Percentiles rank a stretch among this genome's conserved stretches.
Conservation (phyloP, 2,329 filamentous ascomycete genomes). For the Trichoderma atrobrunneum region DNA sequence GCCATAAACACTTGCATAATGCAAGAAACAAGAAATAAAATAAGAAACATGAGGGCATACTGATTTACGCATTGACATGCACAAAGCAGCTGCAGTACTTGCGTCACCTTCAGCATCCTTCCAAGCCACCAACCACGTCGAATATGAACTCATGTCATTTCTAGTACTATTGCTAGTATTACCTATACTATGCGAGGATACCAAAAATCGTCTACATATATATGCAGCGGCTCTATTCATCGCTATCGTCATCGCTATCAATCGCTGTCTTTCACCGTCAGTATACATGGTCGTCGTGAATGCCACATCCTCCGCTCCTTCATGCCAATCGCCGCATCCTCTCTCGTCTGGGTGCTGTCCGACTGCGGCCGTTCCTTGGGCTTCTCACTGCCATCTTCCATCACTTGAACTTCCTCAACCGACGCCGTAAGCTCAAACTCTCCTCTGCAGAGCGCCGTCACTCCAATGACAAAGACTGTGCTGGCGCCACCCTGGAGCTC, state of each 20-base stretch:
- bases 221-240: neutral
- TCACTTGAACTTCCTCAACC: slow-evolving; percentile 73
- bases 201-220: neutral
- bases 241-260: slow-evolving; percentile 12
- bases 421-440: slow-evolving; percentile 78
- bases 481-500: slow-evolving; percentile 56
- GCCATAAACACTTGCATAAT: too few relatives aligned
- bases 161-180: neutral
- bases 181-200: neutral
- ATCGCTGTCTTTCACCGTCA: slow-evolving; percentile 51
- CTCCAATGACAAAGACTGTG: slow-evolving; percentile 62
- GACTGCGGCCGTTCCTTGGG: slow-evolving; percentile 38
- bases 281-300: slow-evolving; percentile 53
- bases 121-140: neutral
- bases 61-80: neutral
- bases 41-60: too few relatives aligned
- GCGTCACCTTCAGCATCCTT: neutral
- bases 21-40: neutral
- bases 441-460: slow-evolving; percentile 74
- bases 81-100: neutral
- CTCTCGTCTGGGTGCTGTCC: slow-evolving; percentile 56
- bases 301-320: slow-evolving; percentile 65
- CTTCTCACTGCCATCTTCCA: slow-evolving; percentile 30
- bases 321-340: slow-evolving; percentile 57
- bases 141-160: neutral